Conservation (phyloP, 768 basidiomycete genomes). For the Phanerochaete carnosa region DNA sequence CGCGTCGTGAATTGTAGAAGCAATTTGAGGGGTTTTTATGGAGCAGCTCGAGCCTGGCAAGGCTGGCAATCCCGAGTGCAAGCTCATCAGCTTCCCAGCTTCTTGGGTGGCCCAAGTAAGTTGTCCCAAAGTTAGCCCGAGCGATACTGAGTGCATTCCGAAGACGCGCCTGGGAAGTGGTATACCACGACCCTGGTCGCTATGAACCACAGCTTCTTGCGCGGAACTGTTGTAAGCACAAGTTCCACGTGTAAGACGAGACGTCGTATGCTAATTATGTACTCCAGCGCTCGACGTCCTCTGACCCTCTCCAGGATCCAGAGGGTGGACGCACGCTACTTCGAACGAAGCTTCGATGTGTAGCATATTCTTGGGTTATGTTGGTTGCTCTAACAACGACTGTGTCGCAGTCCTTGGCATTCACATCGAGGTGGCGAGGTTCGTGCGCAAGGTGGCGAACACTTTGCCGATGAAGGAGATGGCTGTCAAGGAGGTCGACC, state of each 20-base stretch:
- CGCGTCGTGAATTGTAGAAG: constrained; percentile 17
- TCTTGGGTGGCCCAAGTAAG: neutral
- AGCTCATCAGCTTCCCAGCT: constrained; percentile 18
- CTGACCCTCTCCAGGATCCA: constrained; percentile 21
- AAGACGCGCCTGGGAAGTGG: constrained; percentile 17
- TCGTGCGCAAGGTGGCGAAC: constrained; percentile 17
- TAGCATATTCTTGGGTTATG: neutral
- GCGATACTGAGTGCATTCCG: neutral
- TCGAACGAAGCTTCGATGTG: constrained; percentile 25
- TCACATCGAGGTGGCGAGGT: constrained; percentile 24
- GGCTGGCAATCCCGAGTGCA: constrained; percentile 15
- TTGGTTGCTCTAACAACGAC: neutral
- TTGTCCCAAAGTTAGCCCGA: neutral
- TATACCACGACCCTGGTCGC: constrained; percentile 24
- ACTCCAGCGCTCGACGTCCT: constrained; percentile 19
- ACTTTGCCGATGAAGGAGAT: constrained; percentile 16
- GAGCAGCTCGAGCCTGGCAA: constrained; percentile 16
- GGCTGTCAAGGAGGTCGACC: constrained; percentile 23
- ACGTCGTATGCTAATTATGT: neutral
- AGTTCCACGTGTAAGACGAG: neutral
- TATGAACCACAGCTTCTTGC: constrained; percentile 25
- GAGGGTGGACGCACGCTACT: constrained; percentile 28
- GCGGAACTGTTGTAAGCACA: constrained; percentile 28
- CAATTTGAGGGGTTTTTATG: constrained; percentile 24
- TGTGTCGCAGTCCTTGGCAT: constrained; percentile 19